Percentiles rank a stretch among this genome's conserved stretches.
These are phyloP conservation scores for Neonectria magnoliae DNA, from an alignment of 2,329 filamentous ascomycete species.

Conservation along the genomic window DNA sequence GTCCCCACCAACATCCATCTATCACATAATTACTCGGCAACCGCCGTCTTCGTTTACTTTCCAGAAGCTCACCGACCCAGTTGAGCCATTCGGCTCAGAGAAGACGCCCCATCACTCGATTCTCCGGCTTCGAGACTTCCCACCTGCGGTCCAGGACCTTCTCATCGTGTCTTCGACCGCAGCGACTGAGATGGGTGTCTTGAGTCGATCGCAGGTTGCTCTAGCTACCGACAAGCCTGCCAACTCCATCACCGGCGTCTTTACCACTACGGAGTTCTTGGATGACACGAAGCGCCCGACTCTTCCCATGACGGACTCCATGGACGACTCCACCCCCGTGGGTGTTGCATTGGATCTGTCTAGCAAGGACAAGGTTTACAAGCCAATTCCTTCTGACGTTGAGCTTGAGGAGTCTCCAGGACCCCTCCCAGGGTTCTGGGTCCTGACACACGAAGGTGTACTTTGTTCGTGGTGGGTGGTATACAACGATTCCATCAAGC, in stretches of 20 bases:
- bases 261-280: conserved; percentile 76
- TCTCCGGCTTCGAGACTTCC: conserved; percentile 80
- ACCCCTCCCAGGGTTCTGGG: conserved; percentile 84
- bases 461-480: conserved; percentile 91
- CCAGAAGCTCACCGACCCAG: conserved; percentile 79
- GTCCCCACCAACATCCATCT: conserved; percentile 71
- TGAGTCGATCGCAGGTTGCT: conserved; percentile 77
- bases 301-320: conserved; percentile 72
- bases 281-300: conserved; percentile 80
- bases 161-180: conserved; percentile 85
- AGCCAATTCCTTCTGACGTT: conserved; percentile 79
- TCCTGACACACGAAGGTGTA: conserved; percentile 89
- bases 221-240: conserved; percentile 70
- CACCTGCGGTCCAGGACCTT: conserved; percentile 81
- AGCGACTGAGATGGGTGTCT: conserved; percentile 79
- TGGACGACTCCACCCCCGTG: conserved; percentile 77
- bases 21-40: conserved; percentile 80
- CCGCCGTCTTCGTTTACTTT: conserved; percentile 70
- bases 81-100: conserved; percentile 74
- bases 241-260: conserved; percentile 71
- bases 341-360: conserved; percentile 88
- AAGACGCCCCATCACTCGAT: conserved; percentile 80
- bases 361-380: conserved; percentile 78
- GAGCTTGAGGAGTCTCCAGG: conserved; percentile 82
- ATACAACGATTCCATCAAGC: conserved; percentile 85